Base-by-base conservation (phyloP, 176 grass and related monocot genomes). In the Aegilops sharonensis region DNA sequence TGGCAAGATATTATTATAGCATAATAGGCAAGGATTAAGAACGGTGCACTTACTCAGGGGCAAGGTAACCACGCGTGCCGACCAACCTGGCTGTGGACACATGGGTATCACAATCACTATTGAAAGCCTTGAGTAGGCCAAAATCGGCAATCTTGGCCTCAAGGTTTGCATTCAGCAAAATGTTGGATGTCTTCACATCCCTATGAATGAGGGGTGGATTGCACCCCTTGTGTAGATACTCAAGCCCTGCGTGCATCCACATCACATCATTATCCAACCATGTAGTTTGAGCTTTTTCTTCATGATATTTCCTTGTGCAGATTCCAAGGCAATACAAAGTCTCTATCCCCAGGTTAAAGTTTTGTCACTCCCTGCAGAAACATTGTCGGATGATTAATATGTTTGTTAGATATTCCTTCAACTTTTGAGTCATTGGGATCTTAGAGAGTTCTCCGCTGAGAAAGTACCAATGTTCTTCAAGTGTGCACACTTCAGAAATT, bases 91-190 rank as follows among this genome's bases (percentile, higher is more conserved):
- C 65, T 1, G 85, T 85, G 17, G 91, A 91, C 13, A 89, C 72
- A 32, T 89, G 85, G 8, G 87, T 91, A 30, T 45, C 45, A 15
- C 34, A 3, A 7, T 60, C 62, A 1, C 6, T 13, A 8, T 47
- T 15, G 32, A 91, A 85, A 61, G 89, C 60, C 82, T 83, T 95
- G 1, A 87, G 37, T 9, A 95, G 5, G 8, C 94, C 94, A 81
- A 95, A 95, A 77, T 95, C 94, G 3, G 94, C 91, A 9, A 95
- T 88, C 77, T 93, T 95, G 6, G 94, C 94, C 82, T 93, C 81
- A 0, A 91, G 11, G 2, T 83, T 86, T 0, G 72, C 18, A 17
- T 91, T 86, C 17, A 95, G 57, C 2, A 93, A 84, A 62, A 95
- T 91, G 52, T 93, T 95, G 6, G 67, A 35, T 0, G 81, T 29